Base-by-base conservation (phyloP, 2,329 filamentous ascomycete species). In the Penicillium frequentans region DNA sequence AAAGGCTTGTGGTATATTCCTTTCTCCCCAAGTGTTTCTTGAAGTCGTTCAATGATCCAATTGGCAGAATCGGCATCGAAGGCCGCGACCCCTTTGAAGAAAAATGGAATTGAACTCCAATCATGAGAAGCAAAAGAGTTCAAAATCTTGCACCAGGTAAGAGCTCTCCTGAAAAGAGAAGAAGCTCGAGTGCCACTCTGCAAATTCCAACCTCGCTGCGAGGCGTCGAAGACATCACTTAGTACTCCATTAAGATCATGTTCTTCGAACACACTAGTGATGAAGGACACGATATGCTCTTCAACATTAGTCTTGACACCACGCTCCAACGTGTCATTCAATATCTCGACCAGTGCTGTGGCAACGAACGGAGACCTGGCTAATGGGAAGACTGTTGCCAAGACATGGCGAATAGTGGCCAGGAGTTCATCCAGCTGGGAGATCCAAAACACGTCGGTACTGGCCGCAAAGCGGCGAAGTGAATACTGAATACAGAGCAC, bases 401-500 rank as follows among this genome's bases (percentile, higher is more conserved):
- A 66, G 1, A 68, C 55, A 5, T 65, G 45, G 19, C 65, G 60
- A 10, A 76, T 49, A 14, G 65, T 67, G 0, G 59, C 56, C 11
- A 70, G 56, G 5, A 71, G 55, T 16, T 60, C 57, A n/a, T 64
- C 59, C 13, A 72, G 55, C 26, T 73, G 61, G 75, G 74, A 68
- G 14, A 62, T 67, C 72, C 73, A 77, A 26, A 73, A 68, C 13
- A 68, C 65, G 42, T 67, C 57, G 1, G 72, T 68, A 1, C 68
- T 70, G 13, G 66, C 67, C 33, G 70, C 70, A 50, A 74, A 66
- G 33, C 74, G 68, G 14, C 70, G 70, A 47, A 78, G 60, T 24
- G 75, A 64, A 60, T 75, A 77, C 29, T 70, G 70, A 29, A 74
- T 67, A 61, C 72, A 75, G 5, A 80, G 66, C 7, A 72, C 59